Conservation (phyloP, 169 alveolate species). For the Ichthyophthirius multifiliis region DNA sequence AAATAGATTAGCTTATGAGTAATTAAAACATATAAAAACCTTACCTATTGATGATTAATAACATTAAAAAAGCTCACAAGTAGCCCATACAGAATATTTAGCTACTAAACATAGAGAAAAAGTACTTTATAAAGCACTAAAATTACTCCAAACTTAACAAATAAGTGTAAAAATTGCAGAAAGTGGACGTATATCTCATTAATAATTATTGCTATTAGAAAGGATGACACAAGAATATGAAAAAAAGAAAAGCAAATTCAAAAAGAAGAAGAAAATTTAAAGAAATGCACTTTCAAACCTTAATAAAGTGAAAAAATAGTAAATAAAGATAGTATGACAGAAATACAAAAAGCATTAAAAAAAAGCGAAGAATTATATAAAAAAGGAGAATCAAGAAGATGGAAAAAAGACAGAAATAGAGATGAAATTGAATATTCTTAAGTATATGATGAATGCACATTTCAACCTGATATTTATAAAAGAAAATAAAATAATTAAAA, state of each 20-base stretch:
- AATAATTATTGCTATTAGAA: background rate
- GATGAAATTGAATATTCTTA: constrained; percentile 1
- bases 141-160: background rate
- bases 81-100: background rate
- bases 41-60: background rate
- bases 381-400: background rate
- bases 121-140: background rate
- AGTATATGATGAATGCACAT: background rate
- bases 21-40: background rate
- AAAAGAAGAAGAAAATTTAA: background rate
- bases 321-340: background rate
- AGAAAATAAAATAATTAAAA: background rate
- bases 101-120: background rate
- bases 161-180: background rate
- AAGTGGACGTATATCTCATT: background rate
- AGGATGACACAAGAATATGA: background rate
- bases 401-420: background rate
- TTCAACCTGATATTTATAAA: constrained; percentile 2
- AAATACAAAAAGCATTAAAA: background rate
- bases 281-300: constrained; percentile 6
- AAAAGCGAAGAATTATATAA: background rate
- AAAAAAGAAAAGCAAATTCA: background rate
- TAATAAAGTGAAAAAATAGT: background rate
- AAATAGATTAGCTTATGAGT: constrained; percentile 9
- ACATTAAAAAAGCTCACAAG: too few relatives aligned